Base-by-base conservation (phyloP, 1,139 yeast species). In the Yamadazyma diospyri region DNA sequence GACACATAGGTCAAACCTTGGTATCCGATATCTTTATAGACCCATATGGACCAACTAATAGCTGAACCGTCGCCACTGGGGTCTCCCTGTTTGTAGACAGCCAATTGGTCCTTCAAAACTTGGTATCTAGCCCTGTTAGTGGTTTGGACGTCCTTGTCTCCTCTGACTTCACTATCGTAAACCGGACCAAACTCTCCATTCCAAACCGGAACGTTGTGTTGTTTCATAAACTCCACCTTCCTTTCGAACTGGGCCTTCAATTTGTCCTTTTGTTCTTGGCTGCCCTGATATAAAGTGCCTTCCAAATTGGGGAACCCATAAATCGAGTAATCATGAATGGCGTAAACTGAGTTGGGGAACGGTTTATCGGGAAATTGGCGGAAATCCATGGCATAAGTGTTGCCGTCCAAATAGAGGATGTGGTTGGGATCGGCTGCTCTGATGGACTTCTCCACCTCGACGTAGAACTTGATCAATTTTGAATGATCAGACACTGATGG, bases 171-270 rank as follows among this genome's bases (percentile, higher is more conserved):
- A 8, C 65, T 55, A 8, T 70, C 65, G 44, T 68, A 69, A 15
- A 69, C 74, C 3, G 75, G 74, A 13, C 75, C 75, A 42, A 66
- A 69, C 46, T 69, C 75, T 12, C 75, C 74, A 42, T 68, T 68
- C 74, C 74, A 69, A n/a, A 68, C 72, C 3, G 74, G 73, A 4
- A 67, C 69, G 13, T 57, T 47, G 30, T 52, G 52, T 33, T 51
- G 35, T 31, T 46, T 41, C 69, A 65, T 64, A 47, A 59, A 64
- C 42, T 64, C 64, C 36, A 68, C 47, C 44, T 69, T 69, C 31
- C 72, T 49, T 29, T 58, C 53, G 44, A 63, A 69, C 40, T 59
- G 68, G 16, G 36, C 38, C 37, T 51, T 46, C 33, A 69, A 42
- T 43, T 60, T 62, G 22, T 41, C 50, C 30, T 46, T 44, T 39